These are phyloP conservation scores for Rheum nobile DNA, from an alignment of 148 eudicot species.

Conservation along the genomic window DNA sequence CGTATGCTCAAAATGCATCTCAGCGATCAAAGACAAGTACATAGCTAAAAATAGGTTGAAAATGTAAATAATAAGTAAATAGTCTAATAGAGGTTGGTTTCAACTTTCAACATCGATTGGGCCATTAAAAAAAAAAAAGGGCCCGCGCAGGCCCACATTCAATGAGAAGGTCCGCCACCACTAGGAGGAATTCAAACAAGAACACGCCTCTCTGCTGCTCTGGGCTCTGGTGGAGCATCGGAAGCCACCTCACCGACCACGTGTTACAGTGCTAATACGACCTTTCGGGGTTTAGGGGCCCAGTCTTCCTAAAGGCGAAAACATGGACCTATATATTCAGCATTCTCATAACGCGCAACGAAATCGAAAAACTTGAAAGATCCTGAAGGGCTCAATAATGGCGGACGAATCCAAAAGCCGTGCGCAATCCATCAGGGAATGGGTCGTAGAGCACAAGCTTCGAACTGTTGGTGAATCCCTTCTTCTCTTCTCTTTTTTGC, in stretches of 20 bases:
- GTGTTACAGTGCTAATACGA: background rate
- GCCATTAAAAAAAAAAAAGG: background rate
- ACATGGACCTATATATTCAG: background rate
- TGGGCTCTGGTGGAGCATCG: constrained; percentile 1
- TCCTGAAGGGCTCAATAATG: constrained; percentile 18
- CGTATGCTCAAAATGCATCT: too few relatives aligned
- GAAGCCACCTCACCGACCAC: constrained; percentile 3
- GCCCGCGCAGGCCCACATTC: background rate
- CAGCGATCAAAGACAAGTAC: too few relatives aligned
- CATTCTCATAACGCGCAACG: background rate
- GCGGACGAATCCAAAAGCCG: constrained; percentile 30
- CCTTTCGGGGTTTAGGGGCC: background rate
- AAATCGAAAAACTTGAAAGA: background rate
- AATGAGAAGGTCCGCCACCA: background rate
- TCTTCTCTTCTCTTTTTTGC: background rate
- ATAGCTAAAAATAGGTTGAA: too few relatives aligned
- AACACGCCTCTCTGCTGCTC: background rate
- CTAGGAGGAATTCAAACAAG: background rate
- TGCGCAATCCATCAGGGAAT: constrained; percentile 38
- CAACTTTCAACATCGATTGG: too few relatives aligned
- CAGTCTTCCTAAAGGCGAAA: background rate
- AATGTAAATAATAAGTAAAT: too few relatives aligned
- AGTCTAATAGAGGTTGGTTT: too few relatives aligned
- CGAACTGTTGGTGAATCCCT: constrained; percentile 36
- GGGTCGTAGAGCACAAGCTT: constrained; percentile 64